phyloP scores from a whole-genome alignment of 768 basidiomycete genomes.

The Xerocomellus intermedius region DNA sequence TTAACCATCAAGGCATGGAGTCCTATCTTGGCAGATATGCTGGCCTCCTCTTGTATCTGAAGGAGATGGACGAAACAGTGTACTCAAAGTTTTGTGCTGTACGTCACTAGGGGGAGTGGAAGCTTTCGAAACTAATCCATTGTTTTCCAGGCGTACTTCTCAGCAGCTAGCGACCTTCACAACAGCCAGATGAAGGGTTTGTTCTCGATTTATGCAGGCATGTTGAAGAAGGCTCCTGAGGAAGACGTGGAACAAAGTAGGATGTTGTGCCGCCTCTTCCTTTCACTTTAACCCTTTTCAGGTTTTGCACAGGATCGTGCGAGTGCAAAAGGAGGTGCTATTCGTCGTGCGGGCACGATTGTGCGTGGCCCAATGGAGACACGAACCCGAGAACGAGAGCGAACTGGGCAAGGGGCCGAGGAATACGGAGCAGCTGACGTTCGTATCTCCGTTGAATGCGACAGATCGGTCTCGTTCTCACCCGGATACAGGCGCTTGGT shows the following conservation, averaged over 20 bases:
- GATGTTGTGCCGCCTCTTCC: conserved; percentile 7
- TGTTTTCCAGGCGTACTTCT: conserved; percentile 79
- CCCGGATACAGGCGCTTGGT: conserved; percentile 59
- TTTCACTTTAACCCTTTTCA: conserved; percentile 23
- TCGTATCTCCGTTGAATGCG: conserved; percentile 11
- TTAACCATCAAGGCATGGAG: conserved; percentile 74
- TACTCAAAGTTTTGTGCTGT: conserved; percentile 92
- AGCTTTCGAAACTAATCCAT: background rate
- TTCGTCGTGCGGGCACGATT: conserved; percentile 81
- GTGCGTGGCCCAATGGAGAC: conserved; percentile 74
- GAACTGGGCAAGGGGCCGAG: conserved; percentile 53
- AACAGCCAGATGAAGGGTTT: conserved; percentile 75
- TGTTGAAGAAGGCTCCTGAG: conserved; percentile 64
- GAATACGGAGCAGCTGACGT: conserved; percentile 75
- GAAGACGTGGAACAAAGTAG: conserved; percentile 76
- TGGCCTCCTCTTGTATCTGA: conserved; percentile 87
- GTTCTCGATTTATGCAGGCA: conserved; percentile 52
- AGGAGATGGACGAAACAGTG: conserved; percentile 90
- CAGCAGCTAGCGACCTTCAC: conserved; percentile 80
- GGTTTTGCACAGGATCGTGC: conserved; percentile 43
- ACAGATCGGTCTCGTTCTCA: background rate
- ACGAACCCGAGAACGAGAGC: conserved; percentile 44
- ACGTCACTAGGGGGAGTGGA: conserved; percentile 30
- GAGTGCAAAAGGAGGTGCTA: conserved; percentile 47
- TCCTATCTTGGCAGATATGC: conserved; percentile 83